Percentiles rank a stretch among this genome's conserved stretches.
phyloP scores from a whole-genome alignment of 257 asterid species.

The Linaria vulgaris region DNA sequence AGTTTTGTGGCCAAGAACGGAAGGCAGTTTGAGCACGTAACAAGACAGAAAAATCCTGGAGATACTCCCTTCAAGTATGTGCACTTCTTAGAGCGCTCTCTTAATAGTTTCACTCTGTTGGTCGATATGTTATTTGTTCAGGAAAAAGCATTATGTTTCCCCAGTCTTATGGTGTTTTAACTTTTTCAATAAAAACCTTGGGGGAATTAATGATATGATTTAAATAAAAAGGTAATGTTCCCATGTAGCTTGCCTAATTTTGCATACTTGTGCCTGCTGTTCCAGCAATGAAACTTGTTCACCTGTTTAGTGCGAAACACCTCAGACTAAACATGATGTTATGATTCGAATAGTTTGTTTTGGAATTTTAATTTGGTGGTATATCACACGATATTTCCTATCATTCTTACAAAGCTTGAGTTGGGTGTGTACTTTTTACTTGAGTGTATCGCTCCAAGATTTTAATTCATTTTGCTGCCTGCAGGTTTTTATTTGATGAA shows the following conservation, averaged over 20 bases:
- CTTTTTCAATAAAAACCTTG: neutral
- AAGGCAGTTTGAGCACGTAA: conserved; percentile 82
- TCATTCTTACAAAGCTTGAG: neutral
- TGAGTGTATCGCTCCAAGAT: neutral
- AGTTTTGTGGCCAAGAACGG: conserved; percentile 98
- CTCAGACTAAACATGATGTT: neutral
- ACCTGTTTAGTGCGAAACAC: neutral
- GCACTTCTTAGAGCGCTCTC: neutral
- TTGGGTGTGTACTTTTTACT: conserved; percentile 10
- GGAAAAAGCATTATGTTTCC: neutral
- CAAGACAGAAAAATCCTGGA: conserved; percentile 93
- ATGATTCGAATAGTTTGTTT: neutral
- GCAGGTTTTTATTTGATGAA: conserved; percentile 80
- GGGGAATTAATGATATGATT: too few relatives aligned
- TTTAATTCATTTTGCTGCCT: conserved; percentile 17
- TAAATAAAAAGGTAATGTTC: too few relatives aligned
- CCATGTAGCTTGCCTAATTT: neutral
- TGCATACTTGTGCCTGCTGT: neutral
- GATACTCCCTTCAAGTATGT: conserved; percentile 93
- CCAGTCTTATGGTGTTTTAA: neutral
- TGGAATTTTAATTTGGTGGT: neutral
- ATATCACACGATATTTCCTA: neutral
- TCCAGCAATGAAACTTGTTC: neutral
- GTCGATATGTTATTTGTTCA: neutral
- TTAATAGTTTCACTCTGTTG: neutral